Evolutionary conservation across 2,329 filamentous ascomycete genomes (phyloP).

Genomic region (Penicillium brasilianum): DNA sequence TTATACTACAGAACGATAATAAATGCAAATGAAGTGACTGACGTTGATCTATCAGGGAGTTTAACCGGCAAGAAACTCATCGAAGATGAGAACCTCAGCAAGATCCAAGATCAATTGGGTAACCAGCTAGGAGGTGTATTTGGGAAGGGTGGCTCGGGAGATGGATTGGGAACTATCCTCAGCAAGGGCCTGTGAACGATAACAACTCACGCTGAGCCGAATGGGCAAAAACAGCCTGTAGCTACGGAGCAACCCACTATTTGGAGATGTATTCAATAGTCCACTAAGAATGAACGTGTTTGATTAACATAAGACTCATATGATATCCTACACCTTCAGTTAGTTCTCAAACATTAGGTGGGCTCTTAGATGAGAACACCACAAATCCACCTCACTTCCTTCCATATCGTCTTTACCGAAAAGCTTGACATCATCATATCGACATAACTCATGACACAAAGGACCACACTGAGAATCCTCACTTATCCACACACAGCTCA

Average conservation of each 20-base stretch:
- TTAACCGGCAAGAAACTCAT: slow-evolving; percentile 32
- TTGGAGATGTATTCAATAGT: not conserved
- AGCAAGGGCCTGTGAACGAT: slow-evolving; percentile 27
- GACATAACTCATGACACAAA: not conserved
- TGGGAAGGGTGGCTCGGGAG: slow-evolving; percentile 30
- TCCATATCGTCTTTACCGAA: not conserved
- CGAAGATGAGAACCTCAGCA: slow-evolving; percentile 34
- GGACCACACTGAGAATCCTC: not conserved
- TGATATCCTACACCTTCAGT: not conserved
- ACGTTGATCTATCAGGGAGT: slow-evolving; percentile 22
- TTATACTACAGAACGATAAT: not conserved
- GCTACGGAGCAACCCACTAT: no score
- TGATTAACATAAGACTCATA: no score
- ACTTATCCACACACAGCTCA: slow-evolving; percentile 39
- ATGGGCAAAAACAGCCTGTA: not conserved
- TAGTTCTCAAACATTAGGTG: not conserved
- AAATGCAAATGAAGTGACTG: not conserved
- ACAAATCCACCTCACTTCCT: not conserved
- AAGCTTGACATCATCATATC: not conserved
- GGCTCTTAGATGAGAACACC: not conserved
- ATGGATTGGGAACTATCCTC: slow-evolving; percentile 28
- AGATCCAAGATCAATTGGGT: slow-evolving; percentile 34
- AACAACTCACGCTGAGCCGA: not conserved
- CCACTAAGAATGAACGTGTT: not conserved
- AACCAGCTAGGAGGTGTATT: slow-evolving; percentile 29